Conservation (phyloP, 331 rosid species). For the Rhamnella rubrinervis region DNA sequence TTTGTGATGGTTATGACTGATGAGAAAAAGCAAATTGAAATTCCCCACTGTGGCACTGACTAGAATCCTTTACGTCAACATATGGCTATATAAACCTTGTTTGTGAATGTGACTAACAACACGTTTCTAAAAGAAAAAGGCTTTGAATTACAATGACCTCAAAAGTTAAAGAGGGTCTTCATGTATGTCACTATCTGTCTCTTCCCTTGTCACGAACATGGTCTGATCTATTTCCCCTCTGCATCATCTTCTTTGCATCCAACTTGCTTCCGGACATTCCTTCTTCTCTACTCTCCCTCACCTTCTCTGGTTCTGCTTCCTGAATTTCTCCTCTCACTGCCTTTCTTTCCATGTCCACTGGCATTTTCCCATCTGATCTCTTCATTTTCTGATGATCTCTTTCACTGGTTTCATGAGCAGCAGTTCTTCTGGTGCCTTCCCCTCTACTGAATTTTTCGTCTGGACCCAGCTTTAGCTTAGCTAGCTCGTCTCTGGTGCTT, state of each 20-base stretch:
- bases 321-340: conserved; percentile 43
- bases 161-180: neutral
- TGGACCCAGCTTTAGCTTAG: conserved; percentile 43
- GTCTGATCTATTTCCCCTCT: conserved; percentile 62
- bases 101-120: neutral
- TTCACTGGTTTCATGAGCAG: conserved; percentile 40
- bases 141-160: neutral
- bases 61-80: neutral
- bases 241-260: conserved; percentile 53
- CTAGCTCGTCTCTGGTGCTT: conserved; percentile 37
- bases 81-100: neutral
- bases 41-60: neutral
- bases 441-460: conserved; percentile 44
- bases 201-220: conserved; percentile 54
- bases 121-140: neutral
- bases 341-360: conserved; percentile 45
- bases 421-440: conserved; percentile 32
- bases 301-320: conserved; percentile 42
- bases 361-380: conserved; percentile 50
- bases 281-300: conserved; percentile 38
- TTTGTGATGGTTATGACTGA: neutral
- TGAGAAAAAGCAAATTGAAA: neutral
- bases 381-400: conserved; percentile 31
- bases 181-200: conserved; percentile 31
- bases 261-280: conserved; percentile 41